These are phyloP conservation scores for Aspergillus unguis DNA, from an alignment of 2,329 filamentous ascomycete genomes.

Conservation along the genomic window DNA sequence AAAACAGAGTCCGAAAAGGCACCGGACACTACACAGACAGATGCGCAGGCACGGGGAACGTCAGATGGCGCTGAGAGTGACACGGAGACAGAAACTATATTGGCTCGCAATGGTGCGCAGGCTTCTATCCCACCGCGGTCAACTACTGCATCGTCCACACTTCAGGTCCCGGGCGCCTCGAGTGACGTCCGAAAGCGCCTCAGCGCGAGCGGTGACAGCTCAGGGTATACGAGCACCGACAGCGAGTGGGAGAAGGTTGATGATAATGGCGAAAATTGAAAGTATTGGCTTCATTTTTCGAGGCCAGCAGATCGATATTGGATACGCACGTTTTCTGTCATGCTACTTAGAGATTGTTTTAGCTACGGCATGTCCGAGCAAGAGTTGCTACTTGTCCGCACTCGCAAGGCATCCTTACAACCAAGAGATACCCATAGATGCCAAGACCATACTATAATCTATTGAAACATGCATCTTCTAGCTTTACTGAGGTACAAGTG, in stretches of 20 bases:
- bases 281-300: background rate
- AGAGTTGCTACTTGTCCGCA: slow-evolving; percentile 2
- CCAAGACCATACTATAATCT: background rate
- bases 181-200: slow-evolving; percentile 44
- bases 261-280: slow-evolving; percentile 15
- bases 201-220: slow-evolving; percentile 47
- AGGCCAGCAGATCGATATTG: background rate
- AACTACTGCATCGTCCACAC: slow-evolving; percentile 28
- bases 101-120: slow-evolving; percentile 17
- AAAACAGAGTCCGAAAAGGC: slow-evolving; percentile 42
- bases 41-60: slow-evolving; percentile 22
- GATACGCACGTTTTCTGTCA: background rate
- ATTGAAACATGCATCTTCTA: background rate
- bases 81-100: slow-evolving; percentile 40
- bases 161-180: slow-evolving; percentile 48
- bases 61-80: slow-evolving; percentile 42
- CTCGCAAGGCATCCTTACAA: slow-evolving; percentile 3
- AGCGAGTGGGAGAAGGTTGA: slow-evolving; percentile 98
- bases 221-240: slow-evolving; percentile 72
- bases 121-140: slow-evolving; percentile 16
- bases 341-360: background rate
- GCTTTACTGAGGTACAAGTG: background rate
- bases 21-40: slow-evolving; percentile 23
- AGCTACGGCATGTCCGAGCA: background rate
- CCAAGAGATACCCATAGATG: slow-evolving; percentile 15